Conservation (phyloP, 2,329 filamentous ascomycete species). For the Cladorrhinum sp. region DNA sequence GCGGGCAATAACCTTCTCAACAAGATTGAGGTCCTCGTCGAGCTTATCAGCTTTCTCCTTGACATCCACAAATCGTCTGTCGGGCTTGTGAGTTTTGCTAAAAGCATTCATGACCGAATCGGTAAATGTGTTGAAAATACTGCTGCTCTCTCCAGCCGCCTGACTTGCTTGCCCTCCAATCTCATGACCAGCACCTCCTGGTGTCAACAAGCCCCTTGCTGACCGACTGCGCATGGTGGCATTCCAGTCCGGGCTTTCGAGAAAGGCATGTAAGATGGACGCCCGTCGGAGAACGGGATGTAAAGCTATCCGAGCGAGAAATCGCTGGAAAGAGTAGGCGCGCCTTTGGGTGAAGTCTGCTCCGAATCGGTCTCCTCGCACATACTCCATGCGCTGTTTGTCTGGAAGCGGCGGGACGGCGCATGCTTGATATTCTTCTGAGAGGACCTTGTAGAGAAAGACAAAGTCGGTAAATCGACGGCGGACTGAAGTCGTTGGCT, state of each 20-base stretch:
- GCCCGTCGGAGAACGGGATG: slow-evolving; percentile 87
- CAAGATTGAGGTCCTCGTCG: slow-evolving; percentile 86
- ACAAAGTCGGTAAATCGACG: slow-evolving; percentile 97
- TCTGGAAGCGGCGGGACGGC: slow-evolving; percentile 93
- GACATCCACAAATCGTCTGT: slow-evolving; percentile 91
- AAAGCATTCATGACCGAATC: slow-evolving; percentile 98
- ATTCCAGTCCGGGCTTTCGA: slow-evolving; percentile 95
- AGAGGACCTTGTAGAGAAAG: slow-evolving; percentile 89
- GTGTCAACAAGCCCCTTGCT: slow-evolving; percentile 46
- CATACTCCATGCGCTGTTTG: slow-evolving; percentile 99
- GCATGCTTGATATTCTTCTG: slow-evolving; percentile 82
- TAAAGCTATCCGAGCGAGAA: slow-evolving; percentile 79
- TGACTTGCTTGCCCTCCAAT: slow-evolving; percentile 24
- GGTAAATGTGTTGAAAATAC: slow-evolving; percentile 93
- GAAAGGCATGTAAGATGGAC: slow-evolving; percentile 78
- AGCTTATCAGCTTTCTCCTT: slow-evolving; percentile 90
- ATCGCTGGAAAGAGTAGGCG: slow-evolving; percentile 86
- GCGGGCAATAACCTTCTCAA: slow-evolving; percentile 92
- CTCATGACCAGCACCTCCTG: slow-evolving; percentile 39
- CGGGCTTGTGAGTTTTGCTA: slow-evolving; percentile 91
- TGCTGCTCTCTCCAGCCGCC: slow-evolving; percentile 49
- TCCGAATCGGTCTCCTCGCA: slow-evolving; percentile 92
- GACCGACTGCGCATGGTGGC: slow-evolving; percentile 83
- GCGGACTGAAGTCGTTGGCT: slow-evolving; percentile 72
- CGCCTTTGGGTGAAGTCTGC: slow-evolving; percentile 86